Percentiles rank a stretch among this genome's conserved stretches.
These are phyloP conservation scores for Euphorbia tirucalli DNA, from an alignment of 345 rosid genomes.

Conservation along the genomic window DNA sequence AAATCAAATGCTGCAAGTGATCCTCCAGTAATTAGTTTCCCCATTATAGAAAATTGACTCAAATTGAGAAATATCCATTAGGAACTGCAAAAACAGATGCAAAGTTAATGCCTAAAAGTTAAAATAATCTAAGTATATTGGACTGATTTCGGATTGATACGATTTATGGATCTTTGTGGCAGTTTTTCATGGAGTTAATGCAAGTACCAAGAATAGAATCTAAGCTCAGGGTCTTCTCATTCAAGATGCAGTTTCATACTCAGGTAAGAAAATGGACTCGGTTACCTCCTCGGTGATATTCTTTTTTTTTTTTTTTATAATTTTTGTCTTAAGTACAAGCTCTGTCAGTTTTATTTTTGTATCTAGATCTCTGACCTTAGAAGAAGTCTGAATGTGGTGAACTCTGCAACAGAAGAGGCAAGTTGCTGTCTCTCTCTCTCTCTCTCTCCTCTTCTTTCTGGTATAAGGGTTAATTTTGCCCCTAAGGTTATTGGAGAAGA, in stretches of 20 bases:
- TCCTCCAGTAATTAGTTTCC: background rate
- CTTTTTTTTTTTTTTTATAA: no score
- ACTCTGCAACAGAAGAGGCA: conserved; percentile 85
- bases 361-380: conserved; percentile 75
- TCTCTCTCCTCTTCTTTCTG: background rate
- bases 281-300: conserved; percentile 5
- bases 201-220: conserved; percentile 86
- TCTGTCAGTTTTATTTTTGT: conserved; percentile 10
- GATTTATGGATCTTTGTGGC: conserved; percentile 33
- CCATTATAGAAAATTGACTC: background rate
- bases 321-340: conserved; percentile 20
- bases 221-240: conserved; percentile 89
- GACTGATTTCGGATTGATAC: background rate
- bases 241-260: conserved; percentile 74
- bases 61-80: background rate
- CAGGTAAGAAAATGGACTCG: conserved; percentile 53
- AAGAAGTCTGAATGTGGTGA: conserved; percentile 62
- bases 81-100: background rate
- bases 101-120: background rate
- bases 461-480: no score
- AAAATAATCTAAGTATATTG: background rate
- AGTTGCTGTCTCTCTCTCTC: conserved; percentile 19
- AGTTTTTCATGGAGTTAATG: conserved; percentile 93
- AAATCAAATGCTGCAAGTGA: background rate
- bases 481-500: no score